phyloP scores from a whole-genome alignment of 257 asterid genomes.

The Solanum appendiculatum region DNA sequence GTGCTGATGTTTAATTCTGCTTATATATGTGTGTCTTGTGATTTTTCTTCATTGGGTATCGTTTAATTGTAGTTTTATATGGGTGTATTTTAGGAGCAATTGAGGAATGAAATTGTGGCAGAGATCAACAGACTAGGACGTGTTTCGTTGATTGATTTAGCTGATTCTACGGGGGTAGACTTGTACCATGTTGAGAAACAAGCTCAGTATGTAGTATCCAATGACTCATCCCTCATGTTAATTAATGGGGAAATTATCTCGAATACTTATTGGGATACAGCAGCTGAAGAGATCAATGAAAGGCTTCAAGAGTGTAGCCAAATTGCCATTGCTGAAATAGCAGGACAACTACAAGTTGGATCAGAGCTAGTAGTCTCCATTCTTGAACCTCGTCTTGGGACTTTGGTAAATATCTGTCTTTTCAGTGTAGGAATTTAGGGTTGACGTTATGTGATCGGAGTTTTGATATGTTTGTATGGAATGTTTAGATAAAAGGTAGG shows the following conservation, averaged over 20 bases:
- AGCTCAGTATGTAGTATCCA: constrained; percentile 56
- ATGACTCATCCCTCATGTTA: constrained; percentile 58
- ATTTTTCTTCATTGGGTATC: not conserved
- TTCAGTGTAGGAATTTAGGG: not conserved
- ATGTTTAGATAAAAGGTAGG: constrained; percentile 76
- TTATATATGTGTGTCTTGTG: not conserved
- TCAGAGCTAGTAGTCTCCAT: constrained; percentile 70
- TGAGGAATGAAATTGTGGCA: constrained; percentile 63
- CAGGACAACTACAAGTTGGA: constrained; percentile 87
- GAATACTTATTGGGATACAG: constrained; percentile 73
- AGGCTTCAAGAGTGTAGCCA: constrained; percentile 96
- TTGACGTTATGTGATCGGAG: not conserved
- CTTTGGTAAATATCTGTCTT: constrained; percentile 38
- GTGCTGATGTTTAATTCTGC: not conserved
- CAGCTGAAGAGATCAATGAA: constrained; percentile 89
- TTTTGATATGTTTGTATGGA: constrained; percentile 3
- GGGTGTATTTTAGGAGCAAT: constrained; percentile 54
- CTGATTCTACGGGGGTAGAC: constrained; percentile 67
- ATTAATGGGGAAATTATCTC: constrained; percentile 89
- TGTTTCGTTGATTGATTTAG: constrained; percentile 75
- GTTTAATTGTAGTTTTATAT: constrained; percentile 9
- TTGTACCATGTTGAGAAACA: constrained; percentile 89
- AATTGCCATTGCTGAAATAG: constrained; percentile 90
- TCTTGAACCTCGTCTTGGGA: constrained; percentile 83
- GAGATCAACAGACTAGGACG: constrained; percentile 67